These are phyloP conservation scores for Oryza australiensis DNA, from an alignment of 176 grass and related monocot species.

Conservation along the genomic window DNA sequence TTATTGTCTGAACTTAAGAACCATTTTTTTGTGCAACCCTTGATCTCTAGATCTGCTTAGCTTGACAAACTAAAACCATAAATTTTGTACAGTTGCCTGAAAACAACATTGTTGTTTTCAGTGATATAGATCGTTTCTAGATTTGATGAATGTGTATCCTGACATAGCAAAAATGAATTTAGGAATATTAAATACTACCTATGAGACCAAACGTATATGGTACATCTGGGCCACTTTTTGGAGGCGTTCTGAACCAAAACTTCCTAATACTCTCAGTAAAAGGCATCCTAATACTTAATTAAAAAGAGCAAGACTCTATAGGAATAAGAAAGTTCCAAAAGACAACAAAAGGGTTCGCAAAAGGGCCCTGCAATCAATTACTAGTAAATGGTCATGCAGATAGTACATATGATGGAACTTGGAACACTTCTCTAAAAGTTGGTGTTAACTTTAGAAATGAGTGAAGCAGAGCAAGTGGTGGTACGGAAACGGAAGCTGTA, in stretches of 20 bases:
- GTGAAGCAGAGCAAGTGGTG: conserved; percentile 3
- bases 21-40: background rate
- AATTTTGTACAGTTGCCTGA: no score
- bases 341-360: background rate
- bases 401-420: background rate
- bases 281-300: conserved; percentile 19
- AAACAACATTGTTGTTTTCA: conserved; percentile 26
- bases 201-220: conserved; percentile 88
- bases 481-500: conserved; percentile 9
- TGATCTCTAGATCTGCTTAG: no score
- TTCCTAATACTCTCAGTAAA: conserved; percentile 39
- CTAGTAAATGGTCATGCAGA: background rate
- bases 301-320: background rate
- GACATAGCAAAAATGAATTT: background rate
- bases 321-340: background rate
- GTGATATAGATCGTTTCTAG: background rate
- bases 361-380: background rate
- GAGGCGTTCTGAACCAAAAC: conserved; percentile 88
- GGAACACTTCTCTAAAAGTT: background rate
- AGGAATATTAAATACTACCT: conserved; percentile 32
- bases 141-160: background rate
- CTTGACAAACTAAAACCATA: no score
- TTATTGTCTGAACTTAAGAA: background rate
- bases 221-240: conserved; percentile 78
- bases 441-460: background rate